Evolutionary conservation across 495 filamentous ascomycete species (phyloP).

Genomic region (Aspergillus panamensis): DNA sequence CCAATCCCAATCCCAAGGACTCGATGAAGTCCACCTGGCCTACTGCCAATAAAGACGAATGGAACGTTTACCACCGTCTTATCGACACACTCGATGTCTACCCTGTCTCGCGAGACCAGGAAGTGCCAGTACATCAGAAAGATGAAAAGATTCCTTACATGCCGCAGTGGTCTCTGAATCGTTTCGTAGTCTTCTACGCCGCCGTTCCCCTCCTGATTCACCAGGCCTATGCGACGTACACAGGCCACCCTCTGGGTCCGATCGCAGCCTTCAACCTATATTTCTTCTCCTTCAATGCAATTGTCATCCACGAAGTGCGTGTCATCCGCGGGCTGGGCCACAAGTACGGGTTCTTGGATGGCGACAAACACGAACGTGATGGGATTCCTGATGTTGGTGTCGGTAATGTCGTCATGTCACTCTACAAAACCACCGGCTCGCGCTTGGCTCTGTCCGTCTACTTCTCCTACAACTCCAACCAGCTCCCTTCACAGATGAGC

Average conservation of each 20-base stretch:
- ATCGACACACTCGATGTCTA: slow-evolving; percentile 37
- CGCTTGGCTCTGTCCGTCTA: slow-evolving; percentile 23
- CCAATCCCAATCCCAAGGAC: slow-evolving; percentile 34
- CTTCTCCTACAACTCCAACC: slow-evolving; percentile 21
- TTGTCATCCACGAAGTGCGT: slow-evolving; percentile 35
- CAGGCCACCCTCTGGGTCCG: slow-evolving; percentile 29
- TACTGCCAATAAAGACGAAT: slow-evolving; percentile 28
- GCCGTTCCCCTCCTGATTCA: slow-evolving; percentile 36
- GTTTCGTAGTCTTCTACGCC: slow-evolving; percentile 40
- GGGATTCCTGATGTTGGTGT: slow-evolving; percentile 29
- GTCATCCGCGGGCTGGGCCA: slow-evolving; percentile 27
- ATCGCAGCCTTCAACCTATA: slow-evolving; percentile 37
- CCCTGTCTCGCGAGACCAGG: slow-evolving; percentile 30
- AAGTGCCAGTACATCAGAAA: slow-evolving; percentile 37
- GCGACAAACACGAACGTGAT: slow-evolving; percentile 28
- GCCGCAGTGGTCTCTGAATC: slow-evolving; percentile 38
- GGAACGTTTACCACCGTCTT: slow-evolving; percentile 36
- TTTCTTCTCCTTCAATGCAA: slow-evolving; percentile 32
- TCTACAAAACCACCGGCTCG: slow-evolving; percentile 26
- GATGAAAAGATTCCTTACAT: slow-evolving; percentile 38
- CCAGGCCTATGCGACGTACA: slow-evolving; percentile 31
- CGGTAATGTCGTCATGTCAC: slow-evolving; percentile 20
- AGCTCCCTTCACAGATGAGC: slow-evolving; percentile 19
- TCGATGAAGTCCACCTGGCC: slow-evolving; percentile 47
- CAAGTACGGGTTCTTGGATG: slow-evolving; percentile 26